These are phyloP conservation scores for Austroboletus eburneus DNA, from an alignment of 768 basidiomycete genomes.

Conservation along the genomic window DNA sequence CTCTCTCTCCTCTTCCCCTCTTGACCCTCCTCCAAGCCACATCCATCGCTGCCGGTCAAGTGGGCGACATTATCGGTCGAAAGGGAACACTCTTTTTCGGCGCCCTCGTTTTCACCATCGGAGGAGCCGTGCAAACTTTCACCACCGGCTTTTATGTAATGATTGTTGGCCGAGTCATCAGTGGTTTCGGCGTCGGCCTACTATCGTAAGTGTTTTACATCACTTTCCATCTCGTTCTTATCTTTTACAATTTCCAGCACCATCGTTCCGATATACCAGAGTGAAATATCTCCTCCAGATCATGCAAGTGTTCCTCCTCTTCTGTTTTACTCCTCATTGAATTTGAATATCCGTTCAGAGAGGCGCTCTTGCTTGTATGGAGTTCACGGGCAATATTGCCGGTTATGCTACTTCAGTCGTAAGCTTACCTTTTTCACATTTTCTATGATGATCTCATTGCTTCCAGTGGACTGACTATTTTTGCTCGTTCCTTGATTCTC, in stretches of 20 bases:
- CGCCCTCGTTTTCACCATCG: conserved; percentile 79
- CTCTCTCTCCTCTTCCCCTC: neutral
- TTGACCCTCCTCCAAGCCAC: conserved; percentile 55
- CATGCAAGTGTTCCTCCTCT: conserved; percentile 70
- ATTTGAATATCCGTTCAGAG: conserved; percentile 43
- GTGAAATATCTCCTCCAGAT: conserved; percentile 90
- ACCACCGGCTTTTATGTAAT: conserved; percentile 75
- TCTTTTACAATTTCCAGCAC: conserved; percentile 45
- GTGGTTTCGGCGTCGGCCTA: conserved; percentile 88
- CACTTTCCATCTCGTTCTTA: conserved; percentile 2
- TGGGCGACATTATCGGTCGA: conserved; percentile 84
- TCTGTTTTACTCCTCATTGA: no score
- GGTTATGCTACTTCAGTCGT: conserved; percentile 91
- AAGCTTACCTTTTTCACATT: conserved; percentile 28
- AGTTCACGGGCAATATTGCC: conserved; percentile 89
- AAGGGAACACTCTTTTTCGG: conserved; percentile 81
- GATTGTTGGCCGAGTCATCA: conserved; percentile 78
- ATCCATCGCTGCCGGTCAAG: conserved; percentile 80
- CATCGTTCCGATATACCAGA: conserved; percentile 94
- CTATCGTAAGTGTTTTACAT: conserved; percentile 57
- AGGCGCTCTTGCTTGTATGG: conserved; percentile 90
- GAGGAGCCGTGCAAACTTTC: conserved; percentile 83
- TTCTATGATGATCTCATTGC: neutral
- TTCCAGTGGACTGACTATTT: conserved; percentile 90
- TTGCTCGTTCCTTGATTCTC: conserved; percentile 80